Evolutionary conservation across 345 rosid genomes (phyloP), one percentile per base, ranked within the genome.

Genomic region (Kernera saxatilis): DNA sequence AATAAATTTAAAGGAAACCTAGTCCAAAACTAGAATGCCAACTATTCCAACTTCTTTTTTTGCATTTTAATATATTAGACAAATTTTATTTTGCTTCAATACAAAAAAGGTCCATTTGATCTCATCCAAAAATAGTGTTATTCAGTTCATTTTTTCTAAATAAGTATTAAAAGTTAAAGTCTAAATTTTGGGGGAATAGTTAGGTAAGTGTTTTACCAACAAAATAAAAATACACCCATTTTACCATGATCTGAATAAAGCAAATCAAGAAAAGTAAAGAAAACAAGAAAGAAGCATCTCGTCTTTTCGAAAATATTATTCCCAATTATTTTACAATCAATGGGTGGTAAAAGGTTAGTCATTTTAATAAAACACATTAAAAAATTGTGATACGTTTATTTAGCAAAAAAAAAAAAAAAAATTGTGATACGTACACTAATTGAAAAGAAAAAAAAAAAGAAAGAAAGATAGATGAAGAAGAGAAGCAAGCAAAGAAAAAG

Each of bases 161-260:
- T 14, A 66, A 30, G 6, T 22, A 56, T 27, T 6, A n/a, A n/a
- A n/a, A 48, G 25, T 26, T 26, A 27, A 59, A 39, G 66, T 40
- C 62, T 40, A 59, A 36, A 25, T 46, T 46, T 49, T 70, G 49
- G 33, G 12, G 29, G 40, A 70, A 59, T 49, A 70, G 9, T 59
- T 70, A 48, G 67, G 50, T 36, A 33, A 48, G 58, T 29, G 41
- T 40, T 40, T 40, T 53, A 27, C 21, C 62, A 27, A 5, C n/a
- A n/a, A n/a, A n/a, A n/a, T n/a, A n/a, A 7, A 35, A 69, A 58
- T 70, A 48, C 59, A 32, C 2, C 3, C 10, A 55, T 27, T 18
- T 43, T 15, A 43, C 12, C 26, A 57, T 57, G 15, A 69, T 21
- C 35, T 49, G 7, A 59, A 26, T 18, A 1, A 21, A 48, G 10